phyloP scores from a whole-genome alignment of 176 grass and related monocot genomes.

The Avena insularis region DNA sequence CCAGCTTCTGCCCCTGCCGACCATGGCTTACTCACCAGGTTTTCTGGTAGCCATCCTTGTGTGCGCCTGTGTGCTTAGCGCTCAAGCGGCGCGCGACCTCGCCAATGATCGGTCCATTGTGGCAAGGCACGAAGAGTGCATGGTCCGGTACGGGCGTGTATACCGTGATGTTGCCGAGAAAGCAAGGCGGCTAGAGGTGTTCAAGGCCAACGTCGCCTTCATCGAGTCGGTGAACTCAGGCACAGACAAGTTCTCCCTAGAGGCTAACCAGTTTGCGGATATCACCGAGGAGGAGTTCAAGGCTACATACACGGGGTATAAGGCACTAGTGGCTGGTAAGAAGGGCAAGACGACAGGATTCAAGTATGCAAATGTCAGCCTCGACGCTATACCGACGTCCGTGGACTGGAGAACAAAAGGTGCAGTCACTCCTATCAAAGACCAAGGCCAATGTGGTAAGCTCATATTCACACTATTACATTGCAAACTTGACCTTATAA shows the following conservation, averaged over 20 bases:
- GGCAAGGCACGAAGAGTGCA: conserved; percentile 26
- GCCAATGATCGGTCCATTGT: background rate
- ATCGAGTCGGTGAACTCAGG: conserved; percentile 16
- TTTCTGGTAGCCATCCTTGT: background rate
- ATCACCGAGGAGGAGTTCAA: conserved; percentile 9
- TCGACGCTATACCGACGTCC: background rate
- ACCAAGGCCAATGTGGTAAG: background rate
- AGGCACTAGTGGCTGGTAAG: background rate
- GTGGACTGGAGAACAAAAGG: conserved; percentile 27
- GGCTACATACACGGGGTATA: background rate
- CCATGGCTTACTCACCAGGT: background rate
- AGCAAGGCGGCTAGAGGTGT: background rate
- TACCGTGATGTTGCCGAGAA: background rate
- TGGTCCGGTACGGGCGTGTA: background rate
- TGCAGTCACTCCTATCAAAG: background rate
- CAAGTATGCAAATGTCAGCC: conserved; percentile 21
- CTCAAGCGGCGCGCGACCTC: conserved; percentile 7
- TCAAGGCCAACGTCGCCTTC: conserved; percentile 19
- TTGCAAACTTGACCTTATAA: no score
- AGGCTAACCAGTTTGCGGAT: background rate
- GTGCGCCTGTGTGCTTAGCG: background rate
- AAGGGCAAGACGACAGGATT: background rate
- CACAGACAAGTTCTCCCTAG: conserved; percentile 40
- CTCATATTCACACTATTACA: background rate
- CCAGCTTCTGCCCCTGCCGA: no score